Evolutionary conservation across 2,329 filamentous ascomycete species (phyloP), one percentile per base, ranked within the genome.

Genomic region (Verticillium klebahnii): DNA sequence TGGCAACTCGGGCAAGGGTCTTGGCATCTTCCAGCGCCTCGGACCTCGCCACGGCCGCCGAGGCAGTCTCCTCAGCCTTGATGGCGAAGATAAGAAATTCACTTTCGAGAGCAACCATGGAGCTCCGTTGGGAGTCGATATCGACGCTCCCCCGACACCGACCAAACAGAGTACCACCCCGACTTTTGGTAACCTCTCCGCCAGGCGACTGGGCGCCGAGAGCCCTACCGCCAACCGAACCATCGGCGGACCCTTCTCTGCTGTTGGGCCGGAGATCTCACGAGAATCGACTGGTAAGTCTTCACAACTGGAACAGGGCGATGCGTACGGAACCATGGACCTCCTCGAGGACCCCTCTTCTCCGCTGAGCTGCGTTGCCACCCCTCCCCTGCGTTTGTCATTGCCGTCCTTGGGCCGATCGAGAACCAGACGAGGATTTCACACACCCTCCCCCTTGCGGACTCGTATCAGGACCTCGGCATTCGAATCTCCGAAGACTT

Each of bases 131-230:
- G 62, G 59, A 31, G 23, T 56, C 56, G 63, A 58, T 12, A 58
- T 45, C 29, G 93, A 97, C 58, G 80, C 94, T 62, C 93, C 94
- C n/a, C 93, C 94, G 1, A 99, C 95, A 1, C 95, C 95, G 1
- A 98, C 95, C 0, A 98, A 97, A 75, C 86, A 86, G 67, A 78
- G 72, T 63, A 77, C 77, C 61, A 78, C 74, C 50, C 77, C 75
- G 68, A 83, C 75, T 65, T 68, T 77, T 60, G 73, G 70, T 64
- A 73, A 75, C 54, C 68, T 77, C 40, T 75, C 72, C 56, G 75
- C 75, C 50, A 65, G 73, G 29, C 75, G 75, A 63, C 73, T 77
- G 61, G 69, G 74, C 40, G 69, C 78, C 14, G 80, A 82, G 59
- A 82, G 78, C 63, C 81, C 81, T 5, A 83, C 79, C 54, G 73